Evolutionary conservation across 352 stramenopile species (phyloP).

Genomic region (Aphanomyces astaci): DNA sequence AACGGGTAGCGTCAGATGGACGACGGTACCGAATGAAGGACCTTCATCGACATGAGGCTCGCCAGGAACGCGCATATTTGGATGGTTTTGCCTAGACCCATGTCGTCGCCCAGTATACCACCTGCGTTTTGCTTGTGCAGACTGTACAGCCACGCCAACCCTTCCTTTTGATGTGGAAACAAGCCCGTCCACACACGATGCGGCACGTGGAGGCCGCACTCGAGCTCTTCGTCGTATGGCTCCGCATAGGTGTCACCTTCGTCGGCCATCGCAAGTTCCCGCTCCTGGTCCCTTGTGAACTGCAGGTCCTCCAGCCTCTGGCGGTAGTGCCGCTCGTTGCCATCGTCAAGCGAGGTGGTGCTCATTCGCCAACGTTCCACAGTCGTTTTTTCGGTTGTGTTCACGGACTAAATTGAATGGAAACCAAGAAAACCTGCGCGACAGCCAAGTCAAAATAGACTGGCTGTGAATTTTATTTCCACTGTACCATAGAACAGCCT

Average conservation of each 20-base stretch:
- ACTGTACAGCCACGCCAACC: conserved; percentile 95
- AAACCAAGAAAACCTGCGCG: not conserved
- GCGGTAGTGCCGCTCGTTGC: conserved; percentile 9
- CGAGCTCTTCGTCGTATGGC: conserved; percentile 13
- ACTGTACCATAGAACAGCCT: too few species aligned
- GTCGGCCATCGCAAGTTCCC: conserved; percentile 2
- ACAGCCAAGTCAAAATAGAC: too few species aligned
- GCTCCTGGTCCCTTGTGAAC: conserved; percentile 5
- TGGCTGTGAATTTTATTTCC: too few species aligned
- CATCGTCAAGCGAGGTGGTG: conserved; percentile 1
- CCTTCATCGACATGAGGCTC: conserved; percentile 2
- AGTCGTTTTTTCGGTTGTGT: not conserved
- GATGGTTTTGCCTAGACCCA: conserved; percentile 97
- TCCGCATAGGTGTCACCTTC: conserved; percentile 6
- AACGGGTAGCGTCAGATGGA: too few species aligned
- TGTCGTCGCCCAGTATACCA: conserved; percentile 95
- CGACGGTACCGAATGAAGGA: conserved; percentile 10
- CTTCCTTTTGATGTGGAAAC: conserved; percentile 92
- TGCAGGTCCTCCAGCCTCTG: conserved; percentile 11
- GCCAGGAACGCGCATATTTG: conserved; percentile 45
- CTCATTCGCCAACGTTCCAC: not conserved
- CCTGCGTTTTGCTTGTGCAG: conserved; percentile 93
- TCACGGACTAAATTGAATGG: not conserved
- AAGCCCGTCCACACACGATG: conserved; percentile 71
- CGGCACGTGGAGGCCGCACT: conserved; percentile 47